phyloP scores from a whole-genome alignment of 495 filamentous ascomycete genomes.

The Sordaria brevicollis region DNA sequence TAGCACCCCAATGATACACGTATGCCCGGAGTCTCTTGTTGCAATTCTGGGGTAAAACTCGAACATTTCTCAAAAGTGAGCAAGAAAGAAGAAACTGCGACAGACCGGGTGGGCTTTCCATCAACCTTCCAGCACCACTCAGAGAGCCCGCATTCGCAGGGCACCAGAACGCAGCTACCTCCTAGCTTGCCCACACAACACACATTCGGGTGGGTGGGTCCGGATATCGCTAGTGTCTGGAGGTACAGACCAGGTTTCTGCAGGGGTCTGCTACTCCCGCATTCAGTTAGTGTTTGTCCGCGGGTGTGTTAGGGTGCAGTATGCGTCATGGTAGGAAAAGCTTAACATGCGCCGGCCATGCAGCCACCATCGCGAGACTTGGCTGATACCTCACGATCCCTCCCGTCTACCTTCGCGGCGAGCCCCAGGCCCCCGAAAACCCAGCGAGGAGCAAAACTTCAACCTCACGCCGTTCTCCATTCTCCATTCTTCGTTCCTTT shows the following conservation, averaged over 20 bases:
- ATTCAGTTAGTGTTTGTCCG: not conserved
- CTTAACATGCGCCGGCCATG: slow-evolving; percentile 9
- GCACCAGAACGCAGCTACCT: not conserved
- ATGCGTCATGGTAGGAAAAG: too few species aligned
- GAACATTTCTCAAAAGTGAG: not conserved
- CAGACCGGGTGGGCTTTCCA: slow-evolving; percentile 2
- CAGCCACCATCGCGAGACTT: slow-evolving; percentile 17
- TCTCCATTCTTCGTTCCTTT: slow-evolving; percentile 4
- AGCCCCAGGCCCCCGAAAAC: not conserved
- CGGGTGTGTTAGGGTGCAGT: not conserved
- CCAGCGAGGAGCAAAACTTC: slow-evolving; percentile 6
- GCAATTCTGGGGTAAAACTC: not conserved
- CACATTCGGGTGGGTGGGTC: slow-evolving; percentile 6
- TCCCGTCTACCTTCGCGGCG: not conserved
- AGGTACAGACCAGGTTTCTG: slow-evolving; percentile 16
- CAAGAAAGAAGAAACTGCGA: not conserved
- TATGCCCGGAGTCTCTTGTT: not conserved
- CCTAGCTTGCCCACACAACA: not conserved
- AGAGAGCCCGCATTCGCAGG: not conserved
- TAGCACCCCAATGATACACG: not conserved
- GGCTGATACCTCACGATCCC: slow-evolving; percentile 5
- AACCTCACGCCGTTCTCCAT: slow-evolving; percentile 10
- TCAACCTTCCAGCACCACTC: slow-evolving; percentile 4
- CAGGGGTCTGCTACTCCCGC: slow-evolving; percentile 20
- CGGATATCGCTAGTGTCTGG: slow-evolving; percentile 3